Conservation (phyloP, 164 flowering plant genomes). For the Aristolochia contorta region DNA sequence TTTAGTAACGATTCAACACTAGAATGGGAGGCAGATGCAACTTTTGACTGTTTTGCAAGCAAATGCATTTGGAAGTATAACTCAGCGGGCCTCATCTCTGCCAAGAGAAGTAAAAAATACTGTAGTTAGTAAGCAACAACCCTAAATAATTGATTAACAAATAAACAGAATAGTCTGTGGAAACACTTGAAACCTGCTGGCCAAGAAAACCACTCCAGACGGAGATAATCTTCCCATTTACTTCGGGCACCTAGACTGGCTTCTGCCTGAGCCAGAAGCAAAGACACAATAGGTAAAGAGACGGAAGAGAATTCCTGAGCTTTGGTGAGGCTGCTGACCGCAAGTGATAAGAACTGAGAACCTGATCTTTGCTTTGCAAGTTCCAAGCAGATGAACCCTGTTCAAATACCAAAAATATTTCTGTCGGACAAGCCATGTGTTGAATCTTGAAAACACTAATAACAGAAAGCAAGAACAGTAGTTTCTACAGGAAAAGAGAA, state of each 20-base stretch:
- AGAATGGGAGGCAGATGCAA: slow-evolving; percentile 17
- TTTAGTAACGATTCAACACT: slow-evolving; percentile 26
- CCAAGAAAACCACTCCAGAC: slow-evolving; percentile 81
- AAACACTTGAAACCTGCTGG: slow-evolving; percentile 52
- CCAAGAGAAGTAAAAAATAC: slow-evolving; percentile 1
- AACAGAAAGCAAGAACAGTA: background rate
- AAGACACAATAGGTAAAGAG: slow-evolving; percentile 54
- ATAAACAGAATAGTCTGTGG: background rate
- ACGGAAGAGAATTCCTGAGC: slow-evolving; percentile 30
- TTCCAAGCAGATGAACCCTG: slow-evolving; percentile 77
- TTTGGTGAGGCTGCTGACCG: slow-evolving; percentile 52
- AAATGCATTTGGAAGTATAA: slow-evolving; percentile 81
- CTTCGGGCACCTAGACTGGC: slow-evolving; percentile 67
- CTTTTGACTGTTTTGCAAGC: slow-evolving; percentile 38
- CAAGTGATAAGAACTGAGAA: slow-evolving; percentile 41
- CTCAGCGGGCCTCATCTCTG: slow-evolving; percentile 84
- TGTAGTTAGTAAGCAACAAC: background rate
- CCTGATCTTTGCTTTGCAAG: slow-evolving; percentile 46
- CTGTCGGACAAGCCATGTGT: background rate
- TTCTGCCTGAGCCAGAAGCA: slow-evolving; percentile 75
- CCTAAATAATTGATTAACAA: background rate
- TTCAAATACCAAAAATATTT: background rate
- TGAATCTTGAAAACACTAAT: background rate
- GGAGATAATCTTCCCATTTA: slow-evolving; percentile 62
- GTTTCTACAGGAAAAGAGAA: background rate